Evolutionary conservation across 2,329 filamentous ascomycete genomes (phyloP).

Genomic region (Macrophomina tecta): DNA sequence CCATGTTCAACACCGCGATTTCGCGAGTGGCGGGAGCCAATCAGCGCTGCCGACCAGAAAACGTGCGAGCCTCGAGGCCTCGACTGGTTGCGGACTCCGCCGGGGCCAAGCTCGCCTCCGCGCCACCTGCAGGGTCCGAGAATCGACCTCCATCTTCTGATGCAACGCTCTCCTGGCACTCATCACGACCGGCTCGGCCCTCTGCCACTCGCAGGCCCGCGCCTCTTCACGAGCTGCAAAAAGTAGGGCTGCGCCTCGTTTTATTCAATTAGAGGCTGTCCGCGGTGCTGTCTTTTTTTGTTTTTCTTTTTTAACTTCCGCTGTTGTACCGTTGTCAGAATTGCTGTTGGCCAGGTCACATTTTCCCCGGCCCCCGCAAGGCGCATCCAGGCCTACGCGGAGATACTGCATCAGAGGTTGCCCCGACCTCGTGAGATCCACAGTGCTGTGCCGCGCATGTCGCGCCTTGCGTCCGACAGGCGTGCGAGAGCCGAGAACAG

Average conservation of each 20-base stretch:
- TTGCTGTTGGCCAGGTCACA: neutral
- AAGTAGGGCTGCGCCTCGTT: neutral
- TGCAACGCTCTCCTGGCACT: neutral
- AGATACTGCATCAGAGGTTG: neutral
- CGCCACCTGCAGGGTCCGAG: constrained; percentile 20
- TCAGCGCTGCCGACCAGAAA: neutral
- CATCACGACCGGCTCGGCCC: neutral
- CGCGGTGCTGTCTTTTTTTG: neutral
- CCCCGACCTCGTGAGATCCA: neutral
- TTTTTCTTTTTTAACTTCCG: neutral
- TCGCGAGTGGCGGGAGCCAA: constrained; percentile 7
- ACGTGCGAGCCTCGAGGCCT: neutral
- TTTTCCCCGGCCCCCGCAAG: neutral
- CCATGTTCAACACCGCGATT: constrained; percentile 4
- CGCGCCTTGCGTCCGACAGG: neutral
- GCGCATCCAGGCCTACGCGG: neutral
- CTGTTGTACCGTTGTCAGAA: neutral
- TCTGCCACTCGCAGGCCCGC: neutral
- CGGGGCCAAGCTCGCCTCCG: constrained; percentile 8
- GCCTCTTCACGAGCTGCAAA: neutral
- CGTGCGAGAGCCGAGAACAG: neutral
- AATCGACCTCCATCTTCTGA: neutral
- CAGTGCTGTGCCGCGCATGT: constrained; percentile 2
- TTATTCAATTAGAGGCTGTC: too few relatives aligned
- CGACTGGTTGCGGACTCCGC: constrained; percentile 16